Conservation (phyloP, 2,329 filamentous ascomycete genomes). For the Thermothelomyces thermophilus region DNA sequence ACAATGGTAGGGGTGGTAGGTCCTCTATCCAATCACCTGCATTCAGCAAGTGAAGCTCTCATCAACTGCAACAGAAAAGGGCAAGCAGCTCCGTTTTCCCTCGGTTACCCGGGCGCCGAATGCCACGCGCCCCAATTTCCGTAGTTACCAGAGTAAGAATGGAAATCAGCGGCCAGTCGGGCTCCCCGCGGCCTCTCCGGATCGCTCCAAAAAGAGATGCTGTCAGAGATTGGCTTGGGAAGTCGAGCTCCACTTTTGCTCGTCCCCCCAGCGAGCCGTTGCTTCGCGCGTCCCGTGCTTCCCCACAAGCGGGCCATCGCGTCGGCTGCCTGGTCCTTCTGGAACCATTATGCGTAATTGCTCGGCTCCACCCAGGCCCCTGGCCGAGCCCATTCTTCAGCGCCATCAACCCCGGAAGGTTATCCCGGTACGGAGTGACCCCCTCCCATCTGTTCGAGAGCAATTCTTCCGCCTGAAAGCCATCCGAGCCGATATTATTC, state of each 20-base stretch:
- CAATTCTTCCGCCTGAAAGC: conserved; percentile 26
- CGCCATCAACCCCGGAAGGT: conserved; percentile 5
- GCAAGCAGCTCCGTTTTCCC: not conserved
- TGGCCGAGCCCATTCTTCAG: conserved; percentile 9
- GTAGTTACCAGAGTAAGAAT: not conserved
- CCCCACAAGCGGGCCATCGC: conserved; percentile 17
- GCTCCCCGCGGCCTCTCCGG: not conserved
- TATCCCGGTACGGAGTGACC: conserved; percentile 6
- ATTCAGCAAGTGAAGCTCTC: conserved; percentile 5
- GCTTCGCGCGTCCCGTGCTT: conserved; percentile 12
- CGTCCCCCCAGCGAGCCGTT: conserved; percentile 7
- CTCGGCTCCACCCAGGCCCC: conserved; percentile 13
- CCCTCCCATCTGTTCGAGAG: conserved; percentile 9
- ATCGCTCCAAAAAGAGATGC: not conserved
- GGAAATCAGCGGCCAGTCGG: not conserved
- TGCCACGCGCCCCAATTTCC: not conserved
- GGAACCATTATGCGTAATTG: conserved; percentile 14
- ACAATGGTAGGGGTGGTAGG: conserved; percentile 2
- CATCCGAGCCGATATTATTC: conserved; percentile 11
- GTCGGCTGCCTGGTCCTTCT: conserved; percentile 11
- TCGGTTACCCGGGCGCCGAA: not conserved
- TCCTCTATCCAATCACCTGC: conserved; percentile 2
- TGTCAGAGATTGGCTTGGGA: not conserved
- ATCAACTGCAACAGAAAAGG: not conserved
- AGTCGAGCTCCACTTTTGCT: conserved; percentile 1